phyloP scores from a whole-genome alignment of 352 stramenopile species.

The Thalassiosira ordinaria region DNA sequence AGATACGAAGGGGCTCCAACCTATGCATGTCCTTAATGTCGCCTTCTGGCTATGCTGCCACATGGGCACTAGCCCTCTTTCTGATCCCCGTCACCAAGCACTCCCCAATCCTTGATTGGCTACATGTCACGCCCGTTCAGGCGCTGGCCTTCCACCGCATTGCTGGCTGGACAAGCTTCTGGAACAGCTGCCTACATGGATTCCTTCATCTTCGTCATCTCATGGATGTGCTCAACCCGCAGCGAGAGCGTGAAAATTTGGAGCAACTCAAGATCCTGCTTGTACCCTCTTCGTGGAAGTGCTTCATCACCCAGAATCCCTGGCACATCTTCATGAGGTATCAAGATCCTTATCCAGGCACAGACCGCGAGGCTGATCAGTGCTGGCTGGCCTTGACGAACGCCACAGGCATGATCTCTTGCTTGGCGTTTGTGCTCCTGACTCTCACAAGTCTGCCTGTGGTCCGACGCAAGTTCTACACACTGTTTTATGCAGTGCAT shows the following conservation, averaged over 20 bases:
- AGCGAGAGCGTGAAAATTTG: neutral
- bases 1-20: neutral
- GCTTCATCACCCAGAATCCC: neutral
- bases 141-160: constrained; percentile 37
- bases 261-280: neutral
- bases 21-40: constrained; percentile 1
- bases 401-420: constrained; percentile 29
- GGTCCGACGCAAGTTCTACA: constrained; percentile 36
- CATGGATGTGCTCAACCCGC: constrained; percentile 13
- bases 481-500: constrained; percentile 46
- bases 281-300: neutral
- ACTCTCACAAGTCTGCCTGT: constrained; percentile 14
- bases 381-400: constrained; percentile 18
- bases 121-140: constrained; percentile 13
- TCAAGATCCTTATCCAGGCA: constrained; percentile 1
- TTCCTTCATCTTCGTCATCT: constrained; percentile 25
- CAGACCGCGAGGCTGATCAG: constrained; percentile 3
- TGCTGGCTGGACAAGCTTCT: constrained; percentile 26
- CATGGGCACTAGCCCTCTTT: constrained; percentile 27
- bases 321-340: neutral
- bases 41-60: constrained; percentile 17
- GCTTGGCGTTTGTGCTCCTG: neutral
- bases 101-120: constrained; percentile 17
- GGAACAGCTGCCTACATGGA: constrained; percentile 17
- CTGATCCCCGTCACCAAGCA: constrained; percentile 48